These are phyloP conservation scores for Dactylellina leptospora DNA, from an alignment of 2,329 filamentous ascomycete species.

Conservation along the genomic window DNA sequence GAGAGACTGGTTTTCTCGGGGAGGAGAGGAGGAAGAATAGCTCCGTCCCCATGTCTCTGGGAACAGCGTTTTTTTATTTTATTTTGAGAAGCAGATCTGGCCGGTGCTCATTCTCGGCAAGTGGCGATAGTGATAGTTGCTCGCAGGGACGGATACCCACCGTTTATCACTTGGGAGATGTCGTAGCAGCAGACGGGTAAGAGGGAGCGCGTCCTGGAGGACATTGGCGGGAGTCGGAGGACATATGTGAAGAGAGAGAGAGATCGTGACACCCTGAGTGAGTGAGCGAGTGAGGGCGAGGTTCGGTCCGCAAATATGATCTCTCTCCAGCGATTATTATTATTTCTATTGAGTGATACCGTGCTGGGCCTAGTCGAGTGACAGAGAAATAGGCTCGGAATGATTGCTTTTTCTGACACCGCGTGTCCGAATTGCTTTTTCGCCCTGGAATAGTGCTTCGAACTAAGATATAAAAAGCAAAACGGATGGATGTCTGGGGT, in stretches of 20 bases:
- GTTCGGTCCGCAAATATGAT: too few relatives aligned
- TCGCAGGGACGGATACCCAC: too few relatives aligned
- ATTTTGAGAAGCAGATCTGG: slow-evolving; percentile 10
- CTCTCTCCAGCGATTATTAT: too few relatives aligned
- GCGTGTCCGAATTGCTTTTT: slow-evolving; percentile 52
- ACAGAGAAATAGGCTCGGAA: slow-evolving; percentile 22
- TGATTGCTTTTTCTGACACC: slow-evolving; percentile 49
- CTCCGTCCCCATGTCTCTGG: slow-evolving; percentile 44
- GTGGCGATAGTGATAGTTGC: too few relatives aligned
- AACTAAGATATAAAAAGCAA: slow-evolving; percentile 20
- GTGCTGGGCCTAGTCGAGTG: slow-evolving; percentile 35
- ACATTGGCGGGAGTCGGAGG: neutral
- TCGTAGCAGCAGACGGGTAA: neutral
- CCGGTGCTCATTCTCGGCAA: slow-evolving; percentile 9
- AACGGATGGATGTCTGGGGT: slow-evolving; percentile 34
- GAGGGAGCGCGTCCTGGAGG: neutral
- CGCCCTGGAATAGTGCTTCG: slow-evolving; percentile 46
- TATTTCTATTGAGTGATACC: too few relatives aligned
- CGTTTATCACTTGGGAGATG: neutral
- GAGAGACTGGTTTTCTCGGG: too few relatives aligned
- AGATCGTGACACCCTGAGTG: slow-evolving; percentile 30
- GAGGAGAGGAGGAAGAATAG: slow-evolving; percentile 1
- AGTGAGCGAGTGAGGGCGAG: too few relatives aligned
- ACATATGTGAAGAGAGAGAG: neutral
- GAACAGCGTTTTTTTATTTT: slow-evolving; percentile 32